Evolutionary conservation across 1,284 basidiomycete genomes (phyloP).

Genomic region (Rhodotorula sp.): DNA sequence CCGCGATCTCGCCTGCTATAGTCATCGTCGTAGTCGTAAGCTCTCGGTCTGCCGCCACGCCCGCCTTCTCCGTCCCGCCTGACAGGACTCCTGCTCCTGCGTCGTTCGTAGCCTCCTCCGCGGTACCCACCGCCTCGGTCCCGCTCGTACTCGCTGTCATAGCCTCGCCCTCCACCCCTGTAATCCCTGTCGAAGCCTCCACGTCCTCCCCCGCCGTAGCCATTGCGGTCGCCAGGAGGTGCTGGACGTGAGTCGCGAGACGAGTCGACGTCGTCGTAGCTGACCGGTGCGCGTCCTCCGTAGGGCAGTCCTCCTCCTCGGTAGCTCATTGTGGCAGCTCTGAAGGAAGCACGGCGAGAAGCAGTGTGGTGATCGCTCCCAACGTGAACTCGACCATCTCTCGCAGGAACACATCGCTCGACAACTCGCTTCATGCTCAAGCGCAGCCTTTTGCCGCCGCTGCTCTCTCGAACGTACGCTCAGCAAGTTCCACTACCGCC

Average conservation of each 20-base stretch:
- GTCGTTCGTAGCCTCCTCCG: constrained; percentile 8
- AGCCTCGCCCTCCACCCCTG: neutral
- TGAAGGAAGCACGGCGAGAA: too few species aligned
- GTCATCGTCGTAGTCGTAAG: constrained; percentile 14
- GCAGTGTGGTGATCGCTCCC: neutral
- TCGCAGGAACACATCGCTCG: neutral
- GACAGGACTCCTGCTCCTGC: constrained; percentile 22
- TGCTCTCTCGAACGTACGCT: constrained; percentile 11
- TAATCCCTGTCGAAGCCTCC: constrained; percentile 1
- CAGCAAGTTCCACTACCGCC: constrained; percentile 19
- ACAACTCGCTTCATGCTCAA: constrained; percentile 3
- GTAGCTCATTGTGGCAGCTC: neutral
- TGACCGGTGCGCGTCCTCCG: neutral
- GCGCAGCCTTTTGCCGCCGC: neutral
- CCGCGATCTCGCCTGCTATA: constrained; percentile 4
- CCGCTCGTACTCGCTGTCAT: neutral
- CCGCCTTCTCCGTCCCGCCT: neutral
- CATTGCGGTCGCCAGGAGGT: neutral
- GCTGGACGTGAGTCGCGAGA: neutral
- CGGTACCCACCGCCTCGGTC: neutral
- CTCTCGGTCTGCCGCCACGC: neutral
- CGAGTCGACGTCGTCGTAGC: constrained; percentile 10
- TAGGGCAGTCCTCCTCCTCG: neutral
- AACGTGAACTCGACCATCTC: too few species aligned
- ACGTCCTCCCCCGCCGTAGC: neutral